A percentile compares a stretch with the other conserved stretches of the same genome.
phyloP scores from a whole-genome alignment of 1,284 basidiomycete species.

The Mycena sp. region DNA sequence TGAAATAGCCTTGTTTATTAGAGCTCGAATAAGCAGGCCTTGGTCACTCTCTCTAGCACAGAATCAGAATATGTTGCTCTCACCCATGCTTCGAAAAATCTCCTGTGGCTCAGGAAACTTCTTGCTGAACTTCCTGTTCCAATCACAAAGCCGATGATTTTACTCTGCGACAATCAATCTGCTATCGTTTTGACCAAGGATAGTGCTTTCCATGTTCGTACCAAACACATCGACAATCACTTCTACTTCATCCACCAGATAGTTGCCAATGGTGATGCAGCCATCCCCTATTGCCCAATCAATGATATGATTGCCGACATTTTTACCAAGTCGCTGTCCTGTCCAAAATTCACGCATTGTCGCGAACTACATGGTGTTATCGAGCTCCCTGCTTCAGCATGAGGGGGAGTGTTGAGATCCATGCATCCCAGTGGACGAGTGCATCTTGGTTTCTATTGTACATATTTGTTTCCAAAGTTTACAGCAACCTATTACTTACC shows the following conservation, averaged over 20 bases:
- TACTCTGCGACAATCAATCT: constrained; percentile 10
- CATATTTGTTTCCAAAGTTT: too few species aligned
- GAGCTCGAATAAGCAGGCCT: constrained; percentile 24
- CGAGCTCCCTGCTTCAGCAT: neutral
- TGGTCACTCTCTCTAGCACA: constrained; percentile 33
- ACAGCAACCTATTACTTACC: too few species aligned
- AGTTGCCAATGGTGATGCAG: neutral
- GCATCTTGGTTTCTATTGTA: too few species aligned
- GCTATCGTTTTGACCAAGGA: constrained; percentile 1
- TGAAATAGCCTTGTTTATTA: neutral
- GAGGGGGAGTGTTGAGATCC: constrained; percentile 2
- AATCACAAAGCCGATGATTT: neutral
- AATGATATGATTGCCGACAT: constrained; percentile 1
- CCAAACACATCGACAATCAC: constrained; percentile 9
- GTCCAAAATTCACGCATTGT: neutral
- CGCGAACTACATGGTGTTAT: neutral
- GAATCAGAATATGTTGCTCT: constrained; percentile 17
- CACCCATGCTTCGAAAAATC: constrained; percentile 11
- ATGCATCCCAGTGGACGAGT: too few species aligned
- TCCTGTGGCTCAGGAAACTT: neutral
- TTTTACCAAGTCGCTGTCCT: neutral
- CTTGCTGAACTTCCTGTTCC: neutral
- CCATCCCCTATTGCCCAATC: neutral
- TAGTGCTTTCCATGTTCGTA: neutral
- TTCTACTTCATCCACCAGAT: constrained; percentile 3